phyloP scores from a whole-genome alignment of 768 basidiomycete species.

The Boletus edulis region DNA sequence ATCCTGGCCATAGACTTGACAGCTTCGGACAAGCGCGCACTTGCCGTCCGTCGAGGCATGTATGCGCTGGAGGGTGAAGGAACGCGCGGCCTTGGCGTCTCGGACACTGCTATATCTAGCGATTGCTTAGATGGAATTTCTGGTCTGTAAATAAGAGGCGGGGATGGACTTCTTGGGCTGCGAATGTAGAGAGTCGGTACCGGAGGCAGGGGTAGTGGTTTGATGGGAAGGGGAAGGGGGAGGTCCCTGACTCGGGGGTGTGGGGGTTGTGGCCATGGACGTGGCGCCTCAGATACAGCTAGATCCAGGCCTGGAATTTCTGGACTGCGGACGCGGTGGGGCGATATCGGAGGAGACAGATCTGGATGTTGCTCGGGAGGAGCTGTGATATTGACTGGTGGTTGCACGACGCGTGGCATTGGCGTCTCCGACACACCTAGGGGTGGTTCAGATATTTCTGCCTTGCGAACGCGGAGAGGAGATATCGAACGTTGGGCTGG shows the following conservation, averaged over 20 bases:
- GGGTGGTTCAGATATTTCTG: conserved; percentile 4
- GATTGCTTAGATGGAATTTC: conserved; percentile 7
- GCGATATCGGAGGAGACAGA: too few relatives aligned
- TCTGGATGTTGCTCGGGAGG: too few relatives aligned
- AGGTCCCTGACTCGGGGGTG: too few relatives aligned
- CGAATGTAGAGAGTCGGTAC: too few relatives aligned
- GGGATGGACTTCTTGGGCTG: too few relatives aligned
- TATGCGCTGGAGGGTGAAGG: conserved; percentile 7
- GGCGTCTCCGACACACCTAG: background rate
- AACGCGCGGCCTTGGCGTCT: conserved; percentile 14
- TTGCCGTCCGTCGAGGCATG: conserved; percentile 17
- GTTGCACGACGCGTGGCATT: background rate
- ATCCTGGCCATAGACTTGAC: conserved; percentile 24
- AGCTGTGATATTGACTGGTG: too few relatives aligned
- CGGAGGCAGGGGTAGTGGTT: too few relatives aligned
- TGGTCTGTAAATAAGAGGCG: conserved; percentile 16
- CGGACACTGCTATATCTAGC: conserved; percentile 10
- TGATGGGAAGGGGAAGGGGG: too few relatives aligned
- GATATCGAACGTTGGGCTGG: conserved; percentile 3
- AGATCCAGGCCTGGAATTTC: too few relatives aligned
- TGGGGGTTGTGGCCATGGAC: too few relatives aligned
- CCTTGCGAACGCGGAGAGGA: conserved; percentile 21
- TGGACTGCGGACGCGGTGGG: too few relatives aligned
- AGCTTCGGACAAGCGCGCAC: conserved; percentile 20
- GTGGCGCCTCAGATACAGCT: too few relatives aligned